Base-by-base conservation (phyloP, 352 stramenopile genomes). In the Halophytophthora polymorphica region DNA sequence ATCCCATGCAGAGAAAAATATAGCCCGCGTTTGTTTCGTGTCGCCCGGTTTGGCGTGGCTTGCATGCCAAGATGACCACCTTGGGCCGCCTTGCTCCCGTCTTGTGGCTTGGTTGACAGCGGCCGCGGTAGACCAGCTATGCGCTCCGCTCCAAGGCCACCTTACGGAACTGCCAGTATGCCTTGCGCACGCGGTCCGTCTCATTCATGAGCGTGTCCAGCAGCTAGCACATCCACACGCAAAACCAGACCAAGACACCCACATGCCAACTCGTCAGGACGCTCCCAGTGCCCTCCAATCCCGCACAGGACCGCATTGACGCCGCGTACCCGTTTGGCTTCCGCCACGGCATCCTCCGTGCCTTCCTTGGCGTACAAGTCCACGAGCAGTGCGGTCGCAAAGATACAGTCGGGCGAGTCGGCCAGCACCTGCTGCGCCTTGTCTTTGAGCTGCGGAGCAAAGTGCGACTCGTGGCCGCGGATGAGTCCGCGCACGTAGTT, bases 401-500 rank as follows among this genome's bases (percentile, higher is more conserved):
- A 91, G 50, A 91, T 70, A 45, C 82, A 91, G 43, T 88, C 73
- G 0, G 65, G 58, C 8, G 76, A 43, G 23, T 62, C 22, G 0
- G 53, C 58, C 15, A 90, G 62, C 8, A 90, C 50, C 10, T 52
- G 58, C 4, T 46, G 53, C 25, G 69, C 60, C 62, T 77, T 86
- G 3, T 49, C 38, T 62, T 74, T 71, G 47, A 92, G 56, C 14
- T 56, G 43, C 7, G 37, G 45, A 13, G 50, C 59, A 51, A 86
- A 85, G 12, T 69, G 36, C 23, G 45, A 25, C 58, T 90, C 73
- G 43, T 83, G 64, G 38, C 73, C 71, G 23, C 64, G 66, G 25
- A 90, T 28, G 35, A 90, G 66, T 14, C 80, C 90, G 15, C 86
- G 83, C 11, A 96, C 38, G 61, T 93, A 96, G 64, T 97, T 97